Evolutionary conservation across 768 basidiomycete species (phyloP).

Genomic region (Macrocybe gigantea): DNA sequence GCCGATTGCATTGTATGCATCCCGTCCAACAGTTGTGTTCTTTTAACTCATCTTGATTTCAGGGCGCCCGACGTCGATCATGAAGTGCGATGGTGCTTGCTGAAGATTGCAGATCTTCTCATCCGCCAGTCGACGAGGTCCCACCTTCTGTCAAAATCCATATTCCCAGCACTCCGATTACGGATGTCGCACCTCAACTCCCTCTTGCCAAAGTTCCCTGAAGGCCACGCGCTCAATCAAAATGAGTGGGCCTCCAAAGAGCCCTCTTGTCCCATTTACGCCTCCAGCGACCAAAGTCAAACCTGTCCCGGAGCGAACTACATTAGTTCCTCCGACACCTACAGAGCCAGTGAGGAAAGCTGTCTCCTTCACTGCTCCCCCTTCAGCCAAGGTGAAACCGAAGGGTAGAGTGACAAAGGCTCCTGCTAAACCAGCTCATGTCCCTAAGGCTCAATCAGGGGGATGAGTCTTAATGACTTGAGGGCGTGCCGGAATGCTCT

Average conservation of each 20-base stretch:
- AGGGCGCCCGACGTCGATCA: conserved; percentile 77
- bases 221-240: conserved; percentile 38
- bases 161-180: conserved; percentile 65
- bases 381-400: conserved; percentile 22
- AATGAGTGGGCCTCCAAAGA: conserved; percentile 32
- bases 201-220: conserved; percentile 44
- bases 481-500: conserved; percentile 70
- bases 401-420: conserved; percentile 19
- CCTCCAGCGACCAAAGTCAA: conserved; percentile 51
- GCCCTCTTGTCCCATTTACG: conserved; percentile 30
- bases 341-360: conserved; percentile 28
- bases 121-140: conserved; percentile 80
- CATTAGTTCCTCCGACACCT: conserved; percentile 17
- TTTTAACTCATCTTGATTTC: conserved; percentile 5
- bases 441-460: conserved; percentile 70
- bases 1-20: conserved; percentile 68
- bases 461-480: conserved; percentile 74
- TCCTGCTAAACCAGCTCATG: conserved; percentile 35
- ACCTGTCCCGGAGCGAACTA: conserved; percentile 28
- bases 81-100: conserved; percentile 85
- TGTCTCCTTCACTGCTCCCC: conserved; percentile 28
- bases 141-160: conserved; percentile 85
- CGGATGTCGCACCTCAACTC: conserved; percentile 51
- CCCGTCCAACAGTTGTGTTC: conserved; percentile 16
- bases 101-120: conserved; percentile 88